These are phyloP conservation scores for Crithidia bombi DNA, from an alignment of 208 protist species.

Conservation along the genomic window DNA sequence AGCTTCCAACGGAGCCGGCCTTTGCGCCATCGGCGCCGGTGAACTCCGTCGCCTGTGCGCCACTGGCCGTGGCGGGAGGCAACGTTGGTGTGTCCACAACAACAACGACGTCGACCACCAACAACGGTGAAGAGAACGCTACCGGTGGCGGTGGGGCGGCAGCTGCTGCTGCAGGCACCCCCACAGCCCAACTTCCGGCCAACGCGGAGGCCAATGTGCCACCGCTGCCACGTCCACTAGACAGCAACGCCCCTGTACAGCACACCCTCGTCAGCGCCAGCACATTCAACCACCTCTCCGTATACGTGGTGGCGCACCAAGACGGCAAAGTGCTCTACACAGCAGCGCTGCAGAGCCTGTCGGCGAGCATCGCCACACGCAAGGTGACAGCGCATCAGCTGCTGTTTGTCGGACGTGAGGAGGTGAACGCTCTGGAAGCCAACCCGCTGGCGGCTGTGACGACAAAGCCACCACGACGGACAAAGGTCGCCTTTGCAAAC, in stretches of 20 bases:
- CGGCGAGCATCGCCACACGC: slow-evolving; percentile 60
- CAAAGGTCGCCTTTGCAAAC: slow-evolving; percentile 25
- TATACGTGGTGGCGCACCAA: slow-evolving; percentile 77
- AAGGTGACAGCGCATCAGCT: slow-evolving; percentile 79
- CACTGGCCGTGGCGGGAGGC: slow-evolving; percentile 13
- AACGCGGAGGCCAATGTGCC: slow-evolving; percentile 40
- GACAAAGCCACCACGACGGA: slow-evolving; percentile 10
- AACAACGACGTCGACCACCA: background rate
- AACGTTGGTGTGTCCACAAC: background rate
- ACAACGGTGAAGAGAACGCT: background rate
- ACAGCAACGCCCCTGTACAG: slow-evolving; percentile 54
- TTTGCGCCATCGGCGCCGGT: slow-evolving; percentile 12
- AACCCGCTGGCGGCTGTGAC: slow-evolving; percentile 12
- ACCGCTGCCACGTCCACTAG: slow-evolving; percentile 30
- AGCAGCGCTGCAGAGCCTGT: slow-evolving; percentile 70
- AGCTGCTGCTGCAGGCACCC: background rate
- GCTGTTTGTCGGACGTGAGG: slow-evolving; percentile 59
- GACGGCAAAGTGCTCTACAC: slow-evolving; percentile 57
- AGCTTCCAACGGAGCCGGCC: slow-evolving; percentile 27
- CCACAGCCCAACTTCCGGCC: background rate
- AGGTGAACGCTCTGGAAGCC: slow-evolving; percentile 28
- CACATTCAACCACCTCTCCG: slow-evolving; percentile 82
- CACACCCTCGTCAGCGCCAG: slow-evolving; percentile 75
- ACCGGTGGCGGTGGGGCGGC: background rate
- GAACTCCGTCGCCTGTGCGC: slow-evolving; percentile 1